Evolutionary conservation across 345 rosid genomes (phyloP).

Genomic region (Tarenaya hassleriana): DNA sequence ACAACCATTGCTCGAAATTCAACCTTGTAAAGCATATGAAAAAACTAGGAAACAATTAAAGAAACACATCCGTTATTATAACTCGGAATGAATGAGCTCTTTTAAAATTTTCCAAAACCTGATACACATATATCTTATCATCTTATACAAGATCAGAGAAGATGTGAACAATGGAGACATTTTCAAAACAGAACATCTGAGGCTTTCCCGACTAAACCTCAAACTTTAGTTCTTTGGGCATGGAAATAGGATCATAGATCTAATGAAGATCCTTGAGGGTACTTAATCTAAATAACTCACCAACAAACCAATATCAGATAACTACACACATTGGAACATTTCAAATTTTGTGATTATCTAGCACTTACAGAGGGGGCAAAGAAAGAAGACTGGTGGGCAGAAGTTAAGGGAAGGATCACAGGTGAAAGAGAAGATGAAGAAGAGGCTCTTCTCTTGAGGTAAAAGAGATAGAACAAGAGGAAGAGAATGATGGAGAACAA

Average conservation of each 20-base stretch:
- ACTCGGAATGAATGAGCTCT: too few relatives aligned
- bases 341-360: conserved; percentile 10
- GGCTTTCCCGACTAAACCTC: too few relatives aligned
- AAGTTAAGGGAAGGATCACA: conserved; percentile 40
- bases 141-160: too few relatives aligned
- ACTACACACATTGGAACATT: too few relatives aligned
- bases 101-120: not conserved
- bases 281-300: not conserved
- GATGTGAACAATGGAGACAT: too few relatives aligned
- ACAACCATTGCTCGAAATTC: conserved; percentile 5
- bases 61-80: too few relatives aligned
- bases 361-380: conserved; percentile 44
- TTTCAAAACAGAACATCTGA: too few relatives aligned
- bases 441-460: conserved; percentile 85
- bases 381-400: conserved; percentile 33
- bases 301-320: too few relatives aligned
- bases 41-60: too few relatives aligned
- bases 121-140: too few relatives aligned
- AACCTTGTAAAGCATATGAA: not conserved
- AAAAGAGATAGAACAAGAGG: conserved; percentile 82
- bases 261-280: not conserved
- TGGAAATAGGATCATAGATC: conserved; percentile 6
- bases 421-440: conserved; percentile 37
- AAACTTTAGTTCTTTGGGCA: conserved; percentile 12
- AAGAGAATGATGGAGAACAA: conserved; percentile 87